Base-by-base conservation (phyloP, 2,329 filamentous ascomycete genomes). In the Chaetoscypha palmicola region DNA sequence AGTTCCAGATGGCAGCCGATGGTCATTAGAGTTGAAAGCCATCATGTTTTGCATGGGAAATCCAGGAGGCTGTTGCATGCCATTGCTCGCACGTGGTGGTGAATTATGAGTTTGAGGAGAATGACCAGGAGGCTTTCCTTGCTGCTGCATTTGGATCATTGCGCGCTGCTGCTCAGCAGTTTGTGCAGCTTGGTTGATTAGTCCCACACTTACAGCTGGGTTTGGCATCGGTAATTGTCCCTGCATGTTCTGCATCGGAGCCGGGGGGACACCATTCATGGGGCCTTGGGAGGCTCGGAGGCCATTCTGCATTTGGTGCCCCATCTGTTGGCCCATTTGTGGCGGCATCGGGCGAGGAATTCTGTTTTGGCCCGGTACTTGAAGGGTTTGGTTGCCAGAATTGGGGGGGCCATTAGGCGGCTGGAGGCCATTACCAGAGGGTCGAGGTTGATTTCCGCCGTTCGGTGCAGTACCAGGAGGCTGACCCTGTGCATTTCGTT, bases 261-360 rank as follows among this genome's bases (percentile, higher is more conserved):
- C 80, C 59, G 86, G 82, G 28, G 81, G 78, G 19, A 85, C 71
- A 35, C 76, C 75, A 47, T 77, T 78, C 68, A 85, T 54, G 14
- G 77, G 73, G 58, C 78, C 72, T 2, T 68, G 77, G 34, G 59
- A 55, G 34, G 56, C 52, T 12, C 53, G 58, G 2, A 60, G 49
- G 24, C 47, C 49, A 32, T 58, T 61, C 7, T 52, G 53, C 55
- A 60, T 59, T 45, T 57, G 57, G 9, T 33, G 39, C 12, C 30
- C 19, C 49, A 62, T 58, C 17, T 51, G 48, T 40, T 53, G 53
- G 26, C 50, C 53, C 55, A 60, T 59, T 47, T 58, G 57, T 38
- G 57, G 55, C 8, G 57, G 52, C 41, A 57, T 53, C 12, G 51
- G 51, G 37, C 46, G 48, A 36, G 54, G 55, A 38, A 49, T 45